These are phyloP conservation scores for Oryza glaberrima DNA, from an alignment of 176 grass and related monocot genomes.

Conservation along the genomic window DNA sequence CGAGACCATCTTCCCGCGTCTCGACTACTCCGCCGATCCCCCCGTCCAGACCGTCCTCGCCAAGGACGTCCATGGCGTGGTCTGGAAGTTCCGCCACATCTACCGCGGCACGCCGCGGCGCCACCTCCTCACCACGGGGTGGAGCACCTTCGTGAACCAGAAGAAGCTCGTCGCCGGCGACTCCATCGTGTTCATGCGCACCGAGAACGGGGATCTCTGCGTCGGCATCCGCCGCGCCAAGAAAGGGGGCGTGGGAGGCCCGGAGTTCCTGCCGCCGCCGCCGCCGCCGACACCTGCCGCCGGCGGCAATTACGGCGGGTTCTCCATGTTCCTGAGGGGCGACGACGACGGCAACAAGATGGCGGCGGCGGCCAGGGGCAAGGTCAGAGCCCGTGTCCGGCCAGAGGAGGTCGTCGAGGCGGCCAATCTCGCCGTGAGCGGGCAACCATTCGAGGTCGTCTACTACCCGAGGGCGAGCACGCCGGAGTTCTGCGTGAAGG, in stretches of 20 bases:
- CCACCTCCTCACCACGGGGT: conserved; percentile 92
- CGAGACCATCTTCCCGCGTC: conserved; percentile 94
- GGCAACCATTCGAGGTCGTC: conserved; percentile 73
- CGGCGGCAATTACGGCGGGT: conserved; percentile 48
- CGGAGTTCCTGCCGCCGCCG: conserved; percentile 26
- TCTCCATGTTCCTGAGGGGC: conserved; percentile 71
- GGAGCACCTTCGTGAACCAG: conserved; percentile 99
- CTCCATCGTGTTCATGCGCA: conserved; percentile 97
- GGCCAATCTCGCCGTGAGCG: conserved; percentile 58
- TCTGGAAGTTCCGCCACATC: conserved; percentile 99
- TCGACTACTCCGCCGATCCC: conserved; percentile 93
- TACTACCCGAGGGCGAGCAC: conserved; percentile 90
- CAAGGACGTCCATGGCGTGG: conserved; percentile 93
- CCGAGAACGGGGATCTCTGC: conserved; percentile 86
- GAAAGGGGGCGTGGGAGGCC: conserved; percentile 61
- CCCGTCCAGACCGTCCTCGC: conserved; percentile 95
- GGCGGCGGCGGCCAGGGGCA: conserved; percentile 53
- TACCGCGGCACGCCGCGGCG: conserved; percentile 90
- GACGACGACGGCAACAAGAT: conserved; percentile 51
- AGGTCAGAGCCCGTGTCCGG: conserved; percentile 56
- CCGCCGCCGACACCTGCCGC: conserved; percentile 24
- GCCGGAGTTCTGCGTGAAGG: conserved; percentile 81
- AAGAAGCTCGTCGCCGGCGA: conserved; percentile 99
- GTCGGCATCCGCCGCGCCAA: conserved; percentile 96
- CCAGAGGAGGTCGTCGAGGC: conserved; percentile 78